Base-by-base conservation (phyloP, 306 rosid species). In the Neltuma alba region DNA sequence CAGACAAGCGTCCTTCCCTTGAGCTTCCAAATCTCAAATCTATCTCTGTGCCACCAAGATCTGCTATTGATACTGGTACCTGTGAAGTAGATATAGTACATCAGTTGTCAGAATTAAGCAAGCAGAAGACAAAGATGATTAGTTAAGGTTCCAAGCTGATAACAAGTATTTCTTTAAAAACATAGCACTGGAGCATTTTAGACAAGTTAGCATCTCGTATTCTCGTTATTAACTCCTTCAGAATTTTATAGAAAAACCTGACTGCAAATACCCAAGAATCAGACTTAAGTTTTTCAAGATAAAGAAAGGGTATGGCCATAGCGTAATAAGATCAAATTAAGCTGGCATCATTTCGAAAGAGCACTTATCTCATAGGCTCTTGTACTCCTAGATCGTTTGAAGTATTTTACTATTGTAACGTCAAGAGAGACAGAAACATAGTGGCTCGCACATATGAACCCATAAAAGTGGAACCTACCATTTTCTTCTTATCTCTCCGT, bases 41-140 rank as follows among this genome's bases (percentile, higher is more conserved):
- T 76, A 95, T 89, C 87, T 93, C 98, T 28, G 99, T 95, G 82
- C 99, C 99, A 63, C 99, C 99, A n/a, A 95, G 97, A 88, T 95
- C 99, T 20, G 99, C 99, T 84, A 95, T 95, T 48, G 99, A 95
- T 75, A 95, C 99, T 2, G 99, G 97, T 76, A 91, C 97, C 99
- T 95, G 84, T 81, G 18, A 79, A 83, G 80, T 76, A 80, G 54
- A 79, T 54, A 79, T 54, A 16, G 28, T 7, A 40, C 60, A 48
- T 13, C 72, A 75, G 68, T 78, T 74, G 50, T 76, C 72, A 57
- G 13, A 70, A 21, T 40, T 36, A 70, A 62, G 45, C 55, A 1
- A 38, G 42, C 58, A 76, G 66, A 60, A 27, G 37, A 60, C 37
- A 60, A 28, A 60, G 36, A 60, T 27, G 36, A 60, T 5, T 28